Conservation (phyloP, 495 filamentous ascomycete genomes). For the Aspergillus leporis region DNA sequence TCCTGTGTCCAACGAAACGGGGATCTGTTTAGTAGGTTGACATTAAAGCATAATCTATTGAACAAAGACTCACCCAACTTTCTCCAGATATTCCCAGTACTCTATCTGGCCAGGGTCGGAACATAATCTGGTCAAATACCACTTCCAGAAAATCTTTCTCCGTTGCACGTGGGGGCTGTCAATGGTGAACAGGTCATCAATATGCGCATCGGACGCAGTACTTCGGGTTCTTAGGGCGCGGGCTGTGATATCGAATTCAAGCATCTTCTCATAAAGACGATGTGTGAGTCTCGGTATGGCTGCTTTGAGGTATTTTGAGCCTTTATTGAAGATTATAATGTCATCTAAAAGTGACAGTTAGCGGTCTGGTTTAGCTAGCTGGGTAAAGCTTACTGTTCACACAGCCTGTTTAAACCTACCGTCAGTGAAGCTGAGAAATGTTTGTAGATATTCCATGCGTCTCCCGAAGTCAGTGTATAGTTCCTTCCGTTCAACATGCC, state of each 20-base stretch:
- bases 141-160: constrained; percentile 62
- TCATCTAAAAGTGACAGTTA: constrained; percentile 42
- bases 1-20: constrained; percentile 1
- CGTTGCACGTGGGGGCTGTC: constrained; percentile 60
- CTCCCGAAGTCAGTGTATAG: constrained; percentile 60
- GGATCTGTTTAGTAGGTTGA: background rate
- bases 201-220: constrained; percentile 54
- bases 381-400: background rate
- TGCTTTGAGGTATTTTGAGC: constrained; percentile 60
- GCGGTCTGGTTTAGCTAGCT: background rate
- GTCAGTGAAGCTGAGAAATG: constrained; percentile 60
- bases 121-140: constrained; percentile 61
- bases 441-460: constrained; percentile 59
- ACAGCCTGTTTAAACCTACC: constrained; percentile 36
- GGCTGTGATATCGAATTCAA: constrained; percentile 66
- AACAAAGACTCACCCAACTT: constrained; percentile 47
- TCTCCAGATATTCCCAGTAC: constrained; percentile 68
- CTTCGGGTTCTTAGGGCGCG: constrained; percentile 59
- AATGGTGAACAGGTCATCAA: constrained; percentile 53
- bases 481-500: constrained; percentile 56
- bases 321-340: constrained; percentile 55
- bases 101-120: constrained; percentile 59
- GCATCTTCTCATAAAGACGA: constrained; percentile 63
- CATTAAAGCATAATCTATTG: background rate
- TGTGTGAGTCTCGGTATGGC: constrained; percentile 55